Evolutionary conservation across 768 basidiomycete species (phyloP).

Genomic region (Punctularia strigosozonata): DNA sequence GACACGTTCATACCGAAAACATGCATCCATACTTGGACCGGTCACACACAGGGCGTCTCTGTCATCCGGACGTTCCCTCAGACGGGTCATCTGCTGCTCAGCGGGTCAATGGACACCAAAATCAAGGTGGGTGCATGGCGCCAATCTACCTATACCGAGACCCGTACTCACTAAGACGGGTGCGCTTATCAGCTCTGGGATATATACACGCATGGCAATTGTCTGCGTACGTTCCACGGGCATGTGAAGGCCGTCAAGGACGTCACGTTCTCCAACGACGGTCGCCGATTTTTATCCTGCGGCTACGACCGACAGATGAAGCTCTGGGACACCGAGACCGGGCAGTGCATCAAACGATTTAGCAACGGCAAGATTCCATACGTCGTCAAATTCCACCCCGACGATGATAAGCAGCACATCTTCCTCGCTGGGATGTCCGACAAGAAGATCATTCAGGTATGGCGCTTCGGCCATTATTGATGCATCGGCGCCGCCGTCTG

Average conservation of each 20-base stretch:
- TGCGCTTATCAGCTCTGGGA: conserved; percentile 77
- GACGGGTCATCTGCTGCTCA: conserved; percentile 86
- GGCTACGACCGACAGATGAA: conserved; percentile 97
- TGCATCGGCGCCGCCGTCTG: conserved; percentile 3
- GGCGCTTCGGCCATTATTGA: conserved; percentile 9
- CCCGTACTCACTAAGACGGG: conserved; percentile 4
- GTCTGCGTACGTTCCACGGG: conserved; percentile 93
- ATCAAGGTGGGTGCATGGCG: conserved; percentile 83
- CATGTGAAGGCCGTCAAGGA: conserved; percentile 97
- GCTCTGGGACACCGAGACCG: conserved; percentile 98
- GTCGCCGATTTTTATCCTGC: conserved; percentile 80
- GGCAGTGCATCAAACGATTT: conserved; percentile 93
- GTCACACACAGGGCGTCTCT: conserved; percentile 94
- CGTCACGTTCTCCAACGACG: conserved; percentile 90
- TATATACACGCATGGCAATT: conserved; percentile 92
- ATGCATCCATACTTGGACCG: conserved; percentile 97
- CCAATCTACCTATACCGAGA: conserved; percentile 1
- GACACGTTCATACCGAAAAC: conserved; percentile 92
- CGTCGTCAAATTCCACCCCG: conserved; percentile 91
- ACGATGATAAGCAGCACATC: conserved; percentile 89
- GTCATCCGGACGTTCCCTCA: conserved; percentile 87
- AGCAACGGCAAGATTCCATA: conserved; percentile 97
- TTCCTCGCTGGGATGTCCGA: conserved; percentile 98
- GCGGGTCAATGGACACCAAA: conserved; percentile 96
- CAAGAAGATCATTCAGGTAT: conserved; percentile 96